These are phyloP conservation scores for Rasamsonia emersonii DNA, from an alignment of 2,329 filamentous ascomycete genomes.

Conservation along the genomic window DNA sequence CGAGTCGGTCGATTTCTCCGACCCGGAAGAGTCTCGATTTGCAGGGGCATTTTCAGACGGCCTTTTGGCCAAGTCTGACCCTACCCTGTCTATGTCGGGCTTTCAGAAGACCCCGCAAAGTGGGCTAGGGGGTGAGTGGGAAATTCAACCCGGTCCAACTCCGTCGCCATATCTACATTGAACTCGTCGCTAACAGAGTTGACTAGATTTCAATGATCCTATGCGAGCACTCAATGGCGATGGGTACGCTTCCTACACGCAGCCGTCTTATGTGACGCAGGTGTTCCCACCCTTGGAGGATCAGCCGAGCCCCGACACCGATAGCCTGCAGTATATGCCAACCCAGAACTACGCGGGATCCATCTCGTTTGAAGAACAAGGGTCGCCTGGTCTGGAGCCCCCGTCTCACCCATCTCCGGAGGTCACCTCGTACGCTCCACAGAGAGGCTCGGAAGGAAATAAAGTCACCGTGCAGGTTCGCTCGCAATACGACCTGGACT, in stretches of 20 bases:
- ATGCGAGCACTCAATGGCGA: slow-evolving; percentile 30
- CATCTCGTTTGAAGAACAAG: slow-evolving; percentile 50
- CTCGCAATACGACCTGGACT: slow-evolving; percentile 65
- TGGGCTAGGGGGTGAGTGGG: slow-evolving; percentile 70
- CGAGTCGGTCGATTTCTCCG: slow-evolving; percentile 38
- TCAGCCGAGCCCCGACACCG: slow-evolving; percentile 32
- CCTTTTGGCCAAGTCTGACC: slow-evolving; percentile 49
- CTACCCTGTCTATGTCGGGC: slow-evolving; percentile 69
- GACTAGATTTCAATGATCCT: slow-evolving; percentile 20
- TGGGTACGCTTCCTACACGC: slow-evolving; percentile 33
- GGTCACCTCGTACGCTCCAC: slow-evolving; percentile 62
- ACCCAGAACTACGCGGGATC: slow-evolving; percentile 29
- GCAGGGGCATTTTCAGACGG: slow-evolving; percentile 40
- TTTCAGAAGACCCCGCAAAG: slow-evolving; percentile 68
- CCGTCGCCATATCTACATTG: slow-evolving; percentile 2
- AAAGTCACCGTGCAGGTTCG: slow-evolving; percentile 66
- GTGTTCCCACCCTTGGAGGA: slow-evolving; percentile 34
- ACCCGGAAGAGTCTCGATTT: slow-evolving; percentile 38
- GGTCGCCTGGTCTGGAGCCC: slow-evolving; percentile 58
- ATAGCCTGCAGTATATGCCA: slow-evolving; percentile 31
- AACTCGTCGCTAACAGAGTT: too few relatives aligned
- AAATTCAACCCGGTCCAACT: slow-evolving; percentile 3
- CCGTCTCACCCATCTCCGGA: slow-evolving; percentile 52
- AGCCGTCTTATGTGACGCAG: slow-evolving; percentile 31
- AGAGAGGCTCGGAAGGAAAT: slow-evolving; percentile 59